These are phyloP conservation scores for Davidsoniella virescens DNA, from an alignment of 2,329 filamentous ascomycete genomes.

Conservation along the genomic window DNA sequence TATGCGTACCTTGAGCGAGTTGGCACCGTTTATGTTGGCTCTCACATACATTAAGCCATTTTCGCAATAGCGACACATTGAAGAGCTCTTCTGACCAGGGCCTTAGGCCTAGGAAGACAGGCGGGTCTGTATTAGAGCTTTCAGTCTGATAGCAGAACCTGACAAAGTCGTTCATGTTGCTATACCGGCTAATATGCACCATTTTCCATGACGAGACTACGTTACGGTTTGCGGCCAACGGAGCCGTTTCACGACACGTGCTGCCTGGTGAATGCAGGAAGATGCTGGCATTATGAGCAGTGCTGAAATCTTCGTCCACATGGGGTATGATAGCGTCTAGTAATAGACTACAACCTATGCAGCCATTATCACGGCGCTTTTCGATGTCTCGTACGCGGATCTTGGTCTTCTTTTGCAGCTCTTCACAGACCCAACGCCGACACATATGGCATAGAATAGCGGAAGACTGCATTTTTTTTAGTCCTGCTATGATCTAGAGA, in stretches of 20 bases:
- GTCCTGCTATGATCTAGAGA: too few species aligned
- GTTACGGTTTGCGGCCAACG: not conserved
- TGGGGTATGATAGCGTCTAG: not conserved
- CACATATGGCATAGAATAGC: not conserved
- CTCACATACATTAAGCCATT: not conserved
- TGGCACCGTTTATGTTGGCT: not conserved
- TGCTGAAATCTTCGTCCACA: not conserved
- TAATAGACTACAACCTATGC: not conserved
- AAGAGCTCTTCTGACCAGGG: slow-evolving; percentile 3
- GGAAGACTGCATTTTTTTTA: not conserved
- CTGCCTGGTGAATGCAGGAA: too few species aligned
- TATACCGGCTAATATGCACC: not conserved
- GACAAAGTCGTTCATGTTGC: not conserved
- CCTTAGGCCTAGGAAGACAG: not conserved
- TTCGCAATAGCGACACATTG: not conserved
- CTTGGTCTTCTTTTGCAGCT: not conserved
- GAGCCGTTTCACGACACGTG: not conserved
- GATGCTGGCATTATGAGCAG: too few species aligned
- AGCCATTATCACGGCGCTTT: not conserved
- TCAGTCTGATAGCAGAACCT: not conserved
- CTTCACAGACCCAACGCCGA: not conserved
- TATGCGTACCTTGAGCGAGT: too few species aligned
- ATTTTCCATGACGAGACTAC: not conserved
- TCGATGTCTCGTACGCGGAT: not conserved
- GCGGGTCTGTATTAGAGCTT: not conserved